Evolutionary conservation across 495 filamentous ascomycete species (phyloP).

Genomic region (Penicillium lagena): DNA sequence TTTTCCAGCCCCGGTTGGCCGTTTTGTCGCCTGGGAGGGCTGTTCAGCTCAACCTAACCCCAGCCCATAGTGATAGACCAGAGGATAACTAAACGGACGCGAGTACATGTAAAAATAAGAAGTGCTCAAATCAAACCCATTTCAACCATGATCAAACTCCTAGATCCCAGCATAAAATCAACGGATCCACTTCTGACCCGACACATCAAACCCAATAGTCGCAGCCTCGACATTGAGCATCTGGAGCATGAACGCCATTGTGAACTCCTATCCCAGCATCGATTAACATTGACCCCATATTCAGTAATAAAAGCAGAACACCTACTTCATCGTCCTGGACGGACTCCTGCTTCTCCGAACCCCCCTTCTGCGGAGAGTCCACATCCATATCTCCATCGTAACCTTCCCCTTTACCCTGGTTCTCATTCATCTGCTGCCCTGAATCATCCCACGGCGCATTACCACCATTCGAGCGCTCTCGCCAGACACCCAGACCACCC

Average conservation of each 20-base stretch:
- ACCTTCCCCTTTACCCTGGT: slow-evolving; percentile 22
- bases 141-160: background rate
- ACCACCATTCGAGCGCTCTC: slow-evolving; percentile 36
- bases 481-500: slow-evolving; percentile 54
- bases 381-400: slow-evolving; percentile 15
- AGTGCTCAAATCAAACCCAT: background rate
- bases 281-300: background rate
- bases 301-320: background rate
- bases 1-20: too few species aligned
- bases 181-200: slow-evolving; percentile 46
- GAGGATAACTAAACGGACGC: too few species aligned
- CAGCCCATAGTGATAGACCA: too few species aligned
- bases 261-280: slow-evolving; percentile 44
- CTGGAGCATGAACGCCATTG: slow-evolving; percentile 67
- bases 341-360: slow-evolving; percentile 15
- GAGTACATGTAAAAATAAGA: too few species aligned
- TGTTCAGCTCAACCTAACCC: too few species aligned
- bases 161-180: too few species aligned
- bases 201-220: slow-evolving; percentile 56
- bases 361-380: slow-evolving; percentile 14
- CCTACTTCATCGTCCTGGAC: slow-evolving; percentile 30
- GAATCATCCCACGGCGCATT: slow-evolving; percentile 26
- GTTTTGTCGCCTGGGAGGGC: too few species aligned
- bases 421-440: slow-evolving; percentile 13
- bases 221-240: slow-evolving; percentile 58